phyloP scores from a whole-genome alignment of 2,329 filamentous ascomycete species.

The Alternaria gaisen region DNA sequence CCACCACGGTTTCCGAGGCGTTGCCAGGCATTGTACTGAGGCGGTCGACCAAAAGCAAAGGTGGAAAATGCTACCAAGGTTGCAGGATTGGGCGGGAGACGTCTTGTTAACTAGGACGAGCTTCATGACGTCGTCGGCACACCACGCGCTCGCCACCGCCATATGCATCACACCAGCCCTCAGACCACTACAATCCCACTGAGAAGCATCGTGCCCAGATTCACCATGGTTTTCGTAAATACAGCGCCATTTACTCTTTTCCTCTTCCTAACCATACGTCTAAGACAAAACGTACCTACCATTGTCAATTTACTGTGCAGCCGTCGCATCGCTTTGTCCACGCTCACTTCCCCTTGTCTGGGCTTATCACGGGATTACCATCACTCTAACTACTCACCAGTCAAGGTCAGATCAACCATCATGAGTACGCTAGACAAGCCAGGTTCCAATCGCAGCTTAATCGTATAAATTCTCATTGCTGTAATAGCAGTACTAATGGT shows the following conservation, averaged over 20 bases:
- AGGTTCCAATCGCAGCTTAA: background rate
- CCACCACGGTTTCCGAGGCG: conserved; percentile 24
- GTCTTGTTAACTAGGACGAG: conserved; percentile 5
- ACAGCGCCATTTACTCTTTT: background rate
- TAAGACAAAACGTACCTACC: background rate
- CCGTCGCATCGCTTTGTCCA: background rate
- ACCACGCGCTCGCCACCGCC: conserved; percentile 15
- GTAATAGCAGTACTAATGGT: background rate
- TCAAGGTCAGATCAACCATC: background rate
- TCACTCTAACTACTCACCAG: background rate
- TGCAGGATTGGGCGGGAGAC: background rate
- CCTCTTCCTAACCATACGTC: background rate
- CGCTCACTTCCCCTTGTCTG: background rate
- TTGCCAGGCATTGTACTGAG: conserved; percentile 25
- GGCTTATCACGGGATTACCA: background rate
- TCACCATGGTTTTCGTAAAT: background rate
- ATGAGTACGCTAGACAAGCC: background rate
- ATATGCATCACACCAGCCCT: conserved; percentile 10
- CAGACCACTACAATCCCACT: background rate
- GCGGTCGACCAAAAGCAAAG: background rate
- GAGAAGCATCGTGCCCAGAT: background rate
- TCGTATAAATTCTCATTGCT: background rate
- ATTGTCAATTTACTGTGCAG: background rate
- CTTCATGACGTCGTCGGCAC: conserved; percentile 21
- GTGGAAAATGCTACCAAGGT: background rate